Evolutionary conservation across 257 asterid genomes (phyloP).

Genomic region (Capsicum baccatum): DNA sequence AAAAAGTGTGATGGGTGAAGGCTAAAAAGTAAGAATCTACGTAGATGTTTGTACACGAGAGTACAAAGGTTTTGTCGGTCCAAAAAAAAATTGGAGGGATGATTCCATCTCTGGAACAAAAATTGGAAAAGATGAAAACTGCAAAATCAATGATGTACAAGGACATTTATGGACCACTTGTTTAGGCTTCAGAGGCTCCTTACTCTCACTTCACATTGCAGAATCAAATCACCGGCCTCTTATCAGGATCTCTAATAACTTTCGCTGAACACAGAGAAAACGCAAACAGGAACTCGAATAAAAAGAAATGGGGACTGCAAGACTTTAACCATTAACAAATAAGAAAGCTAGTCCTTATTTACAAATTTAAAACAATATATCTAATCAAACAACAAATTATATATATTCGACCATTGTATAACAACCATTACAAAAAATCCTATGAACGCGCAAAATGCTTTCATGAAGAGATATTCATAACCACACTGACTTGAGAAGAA

Average conservation of each 20-base stretch:
- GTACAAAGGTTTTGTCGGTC: too few species aligned
- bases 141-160: too few species aligned
- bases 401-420: slow-evolving; percentile 29
- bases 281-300: neutral
- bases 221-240: neutral
- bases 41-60: too few species aligned
- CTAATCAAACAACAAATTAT: slow-evolving; percentile 32
- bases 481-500: slow-evolving; percentile 31
- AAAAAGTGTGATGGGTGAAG: too few species aligned
- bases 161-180: too few species aligned
- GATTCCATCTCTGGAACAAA: too few species aligned
- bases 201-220: neutral
- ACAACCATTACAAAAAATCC: slow-evolving; percentile 23
- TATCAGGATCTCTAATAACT: neutral
- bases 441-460: slow-evolving; percentile 15
- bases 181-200: neutral
- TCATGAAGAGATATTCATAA: slow-evolving; percentile 26
- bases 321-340: slow-evolving; percentile 11
- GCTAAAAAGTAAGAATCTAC: too few species aligned
- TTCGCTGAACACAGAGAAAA: neutral
- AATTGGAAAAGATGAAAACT: too few species aligned
- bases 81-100: too few species aligned
- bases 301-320: neutral
- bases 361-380: slow-evolving; percentile 22
- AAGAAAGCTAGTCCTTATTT: slow-evolving; percentile 9